phyloP scores from a whole-genome alignment of 2,329 filamentous ascomycete species.

The Didymella pinodella region DNA sequence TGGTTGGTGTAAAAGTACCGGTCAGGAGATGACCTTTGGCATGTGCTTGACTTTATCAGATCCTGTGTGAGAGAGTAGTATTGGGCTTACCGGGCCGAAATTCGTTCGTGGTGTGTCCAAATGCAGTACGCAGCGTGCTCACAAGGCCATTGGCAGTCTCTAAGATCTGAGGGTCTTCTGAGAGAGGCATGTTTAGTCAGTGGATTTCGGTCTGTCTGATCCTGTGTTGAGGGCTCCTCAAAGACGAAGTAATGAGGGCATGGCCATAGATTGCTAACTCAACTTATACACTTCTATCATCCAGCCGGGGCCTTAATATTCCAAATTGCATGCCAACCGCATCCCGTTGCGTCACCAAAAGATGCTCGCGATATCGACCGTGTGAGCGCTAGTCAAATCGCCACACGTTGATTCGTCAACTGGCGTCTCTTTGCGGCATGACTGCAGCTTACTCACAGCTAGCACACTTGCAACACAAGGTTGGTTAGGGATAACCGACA shows the following conservation, averaged over 20 bases:
- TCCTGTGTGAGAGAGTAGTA: conserved; percentile 1
- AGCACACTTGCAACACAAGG: conserved; percentile 31
- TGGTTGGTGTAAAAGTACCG: conserved; percentile 62
- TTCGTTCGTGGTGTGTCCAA: conserved; percentile 30
- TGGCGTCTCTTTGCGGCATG: conserved; percentile 8
- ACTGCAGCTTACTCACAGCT: conserved; percentile 38
- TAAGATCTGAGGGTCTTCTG: conserved; percentile 32
- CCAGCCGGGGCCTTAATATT: neutral
- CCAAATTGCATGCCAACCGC: conserved; percentile 7
- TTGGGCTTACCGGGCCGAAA: conserved; percentile 43
- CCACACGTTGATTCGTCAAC: conserved; percentile 23
- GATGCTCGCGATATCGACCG: neutral
- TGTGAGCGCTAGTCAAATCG: neutral
- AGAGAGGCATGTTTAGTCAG: conserved; percentile 44
- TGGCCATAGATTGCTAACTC: neutral
- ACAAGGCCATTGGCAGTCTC: conserved; percentile 44
- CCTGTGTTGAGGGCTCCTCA: neutral
- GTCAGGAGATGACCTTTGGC: conserved; percentile 62
- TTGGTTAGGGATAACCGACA: neutral
- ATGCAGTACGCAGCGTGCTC: conserved; percentile 34
- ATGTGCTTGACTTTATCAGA: conserved; percentile 54
- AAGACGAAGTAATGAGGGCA: neutral
- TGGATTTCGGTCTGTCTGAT: no score
- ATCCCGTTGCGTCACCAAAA: neutral
- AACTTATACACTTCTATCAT: neutral